These are phyloP conservation scores for Hygrocybe punicea DNA, from an alignment of 768 basidiomycete genomes.

Conservation along the genomic window DNA sequence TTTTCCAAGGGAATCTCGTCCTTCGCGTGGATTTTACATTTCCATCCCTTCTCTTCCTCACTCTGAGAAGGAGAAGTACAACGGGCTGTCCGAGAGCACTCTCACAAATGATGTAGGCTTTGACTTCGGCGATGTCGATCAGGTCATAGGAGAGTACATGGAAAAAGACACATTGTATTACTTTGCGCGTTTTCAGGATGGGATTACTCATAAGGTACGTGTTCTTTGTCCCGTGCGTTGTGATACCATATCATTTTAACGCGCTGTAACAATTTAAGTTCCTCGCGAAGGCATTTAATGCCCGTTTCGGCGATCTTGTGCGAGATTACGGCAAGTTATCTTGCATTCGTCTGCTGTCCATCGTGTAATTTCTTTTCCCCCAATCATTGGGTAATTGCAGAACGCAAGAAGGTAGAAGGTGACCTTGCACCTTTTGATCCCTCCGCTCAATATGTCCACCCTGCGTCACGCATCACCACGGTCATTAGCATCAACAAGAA, in stretches of 20 bases:
- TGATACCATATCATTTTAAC: slow-evolving; percentile 18
- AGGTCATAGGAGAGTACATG: slow-evolving; percentile 58
- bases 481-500: slow-evolving; percentile 32
- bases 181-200: slow-evolving; percentile 57
- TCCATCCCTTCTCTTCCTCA: slow-evolving; percentile 36
- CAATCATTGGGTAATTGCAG: slow-evolving; percentile 32
- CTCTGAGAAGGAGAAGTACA: slow-evolving; percentile 43
- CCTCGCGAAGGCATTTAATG: slow-evolving; percentile 37
- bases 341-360: background rate
- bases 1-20: background rate
- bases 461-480: slow-evolving; percentile 50
- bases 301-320: slow-evolving; percentile 45
- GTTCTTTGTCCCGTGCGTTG: slow-evolving; percentile 11
- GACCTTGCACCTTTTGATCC: slow-evolving; percentile 57
- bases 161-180: slow-evolving; percentile 46
- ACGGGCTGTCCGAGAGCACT: slow-evolving; percentile 31
- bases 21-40: slow-evolving; percentile 30
- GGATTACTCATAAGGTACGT: slow-evolving; percentile 57
- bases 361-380: slow-evolving; percentile 1
- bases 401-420: slow-evolving; percentile 43
- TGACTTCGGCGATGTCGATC: slow-evolving; percentile 33
- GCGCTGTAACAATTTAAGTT: slow-evolving; percentile 40
- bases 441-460: slow-evolving; percentile 54
- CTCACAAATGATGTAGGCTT: slow-evolving; percentile 33
- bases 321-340: slow-evolving; percentile 53